These are phyloP conservation scores for Schizonepeta tenuifolia DNA, from an alignment of 257 asterid genomes.

Conservation along the genomic window DNA sequence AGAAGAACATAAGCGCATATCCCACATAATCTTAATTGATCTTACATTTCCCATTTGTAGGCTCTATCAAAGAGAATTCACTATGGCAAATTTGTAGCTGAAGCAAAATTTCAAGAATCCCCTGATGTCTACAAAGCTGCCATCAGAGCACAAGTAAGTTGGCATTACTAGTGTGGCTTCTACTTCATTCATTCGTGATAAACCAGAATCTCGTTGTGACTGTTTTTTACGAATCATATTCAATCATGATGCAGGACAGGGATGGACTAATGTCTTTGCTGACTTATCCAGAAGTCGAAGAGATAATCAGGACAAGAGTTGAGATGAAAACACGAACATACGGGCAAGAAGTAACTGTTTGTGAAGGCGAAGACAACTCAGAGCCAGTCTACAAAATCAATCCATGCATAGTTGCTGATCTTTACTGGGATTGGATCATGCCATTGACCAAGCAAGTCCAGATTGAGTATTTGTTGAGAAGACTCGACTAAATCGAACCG, in stretches of 20 bases:
- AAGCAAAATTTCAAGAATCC: constrained; percentile 77
- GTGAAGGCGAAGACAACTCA: constrained; percentile 34
- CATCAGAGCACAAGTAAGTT: constrained; percentile 66
- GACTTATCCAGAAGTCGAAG: constrained; percentile 80
- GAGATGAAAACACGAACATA: constrained; percentile 77
- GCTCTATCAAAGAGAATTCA: constrained; percentile 88
- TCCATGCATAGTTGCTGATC: constrained; percentile 70
- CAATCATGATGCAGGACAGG: constrained; percentile 53
- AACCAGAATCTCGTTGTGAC: neutral
- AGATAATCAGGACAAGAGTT: constrained; percentile 63
- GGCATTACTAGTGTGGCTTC: neutral
- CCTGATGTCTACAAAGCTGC: constrained; percentile 75
- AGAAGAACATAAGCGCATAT: neutral
- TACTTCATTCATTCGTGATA: neutral
- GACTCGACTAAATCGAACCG: constrained; percentile 54
- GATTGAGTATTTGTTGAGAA: constrained; percentile 72
- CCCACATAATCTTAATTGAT: neutral
- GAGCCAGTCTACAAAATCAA: constrained; percentile 70
- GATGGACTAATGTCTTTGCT: constrained; percentile 64
- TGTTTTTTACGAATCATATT: neutral
- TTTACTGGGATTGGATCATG: constrained; percentile 92
- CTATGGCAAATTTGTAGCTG: constrained; percentile 97
- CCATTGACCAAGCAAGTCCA: constrained; percentile 95
- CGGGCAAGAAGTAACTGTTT: constrained; percentile 66
- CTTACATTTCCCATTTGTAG: constrained; percentile 40